Base-by-base conservation (phyloP, 441 rosid species). In the Populus hybrid region DNA sequence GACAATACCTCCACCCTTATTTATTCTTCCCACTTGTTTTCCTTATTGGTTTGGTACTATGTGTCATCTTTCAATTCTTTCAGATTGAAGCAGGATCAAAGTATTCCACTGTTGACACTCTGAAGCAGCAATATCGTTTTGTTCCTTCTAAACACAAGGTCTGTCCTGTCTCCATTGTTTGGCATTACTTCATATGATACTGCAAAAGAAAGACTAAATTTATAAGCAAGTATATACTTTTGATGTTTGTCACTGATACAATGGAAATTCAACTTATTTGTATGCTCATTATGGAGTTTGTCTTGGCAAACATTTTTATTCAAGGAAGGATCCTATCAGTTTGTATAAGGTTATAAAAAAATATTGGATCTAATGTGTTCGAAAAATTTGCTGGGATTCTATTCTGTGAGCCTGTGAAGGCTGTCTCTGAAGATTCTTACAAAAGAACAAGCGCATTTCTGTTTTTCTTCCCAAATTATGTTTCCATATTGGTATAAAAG, bases 71-170 rank as follows among this genome's bases (percentile, higher is more conserved):
- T 74, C 30, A 24, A 65, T 72, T 68, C 70, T 74, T 82, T 64
- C 87, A 95, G 98, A 94, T 94, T 85, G 95, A 95, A 86, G 97
- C 98, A 69, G 89, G 95, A 69, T 89, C 97, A 5, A 95, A 94
- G 73, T 94, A 95, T 86, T 95, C 97, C 46, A 95, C 99, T 36
- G 97, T 92, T 30, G 98, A 94, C 77, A 91, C 97, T 79, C 81
- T 95, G 70, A 94, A 94, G 85, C 98, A 95, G 87, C 93, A 90
- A 77, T 91, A 83, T 81, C 80, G 86, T 76, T 89, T 94, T 80
- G 64, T 95, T 80, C 91, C 98, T 38, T 94, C 97, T 8, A 92
- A 91, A 83, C 82, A 91, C 86, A 95, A 95, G 97, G 99, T 92
- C 71, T 81, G 68, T 74, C 23, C 73, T 85, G 73, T 72, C 70